These are phyloP conservation scores for Irpex lacteus DNA, from an alignment of 1,284 basidiomycete species.

Conservation along the genomic window DNA sequence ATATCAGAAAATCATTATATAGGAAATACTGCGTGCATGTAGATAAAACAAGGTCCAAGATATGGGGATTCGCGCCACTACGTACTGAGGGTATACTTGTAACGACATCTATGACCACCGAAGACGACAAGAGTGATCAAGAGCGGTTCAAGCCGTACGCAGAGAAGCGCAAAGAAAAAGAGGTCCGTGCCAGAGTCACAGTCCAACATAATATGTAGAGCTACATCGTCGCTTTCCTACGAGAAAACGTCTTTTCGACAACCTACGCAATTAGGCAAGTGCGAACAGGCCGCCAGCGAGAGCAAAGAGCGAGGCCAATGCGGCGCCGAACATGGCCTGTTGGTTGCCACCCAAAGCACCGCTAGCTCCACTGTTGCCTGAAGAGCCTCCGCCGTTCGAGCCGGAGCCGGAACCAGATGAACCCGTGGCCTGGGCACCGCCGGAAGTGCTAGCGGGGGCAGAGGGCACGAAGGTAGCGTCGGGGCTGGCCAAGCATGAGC, in stretches of 20 bases:
- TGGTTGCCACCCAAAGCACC: conserved; percentile 39
- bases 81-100: too few relatives aligned
- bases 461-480: conserved; percentile 68
- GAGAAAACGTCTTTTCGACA: not conserved
- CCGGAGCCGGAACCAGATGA: conserved; percentile 23
- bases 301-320: conserved; percentile 1
- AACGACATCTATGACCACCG: too few relatives aligned
- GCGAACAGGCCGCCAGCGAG: conserved; percentile 28
- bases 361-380: conserved; percentile 30
- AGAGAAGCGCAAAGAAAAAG: not conserved
- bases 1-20: too few relatives aligned
- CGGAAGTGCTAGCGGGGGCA: conserved; percentile 35
- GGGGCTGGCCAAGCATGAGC: conserved; percentile 70
- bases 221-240: not conserved
- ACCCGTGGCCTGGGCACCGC: conserved; percentile 19
- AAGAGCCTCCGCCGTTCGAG: conserved; percentile 20
- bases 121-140: too few relatives aligned
- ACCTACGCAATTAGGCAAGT: conserved; percentile 20
- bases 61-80: too few relatives aligned
- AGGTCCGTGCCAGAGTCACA: not conserved
- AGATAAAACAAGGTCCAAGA: too few relatives aligned
- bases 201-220: not conserved
- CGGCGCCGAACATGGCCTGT: conserved; percentile 24
- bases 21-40: too few relatives aligned
- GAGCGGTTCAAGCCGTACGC: not conserved